A percentile compares a stretch with the other conserved stretches of the same genome.
phyloP scores from a whole-genome alignment of 352 stramenopile species.

The Pelagophyceae sp. region DNA sequence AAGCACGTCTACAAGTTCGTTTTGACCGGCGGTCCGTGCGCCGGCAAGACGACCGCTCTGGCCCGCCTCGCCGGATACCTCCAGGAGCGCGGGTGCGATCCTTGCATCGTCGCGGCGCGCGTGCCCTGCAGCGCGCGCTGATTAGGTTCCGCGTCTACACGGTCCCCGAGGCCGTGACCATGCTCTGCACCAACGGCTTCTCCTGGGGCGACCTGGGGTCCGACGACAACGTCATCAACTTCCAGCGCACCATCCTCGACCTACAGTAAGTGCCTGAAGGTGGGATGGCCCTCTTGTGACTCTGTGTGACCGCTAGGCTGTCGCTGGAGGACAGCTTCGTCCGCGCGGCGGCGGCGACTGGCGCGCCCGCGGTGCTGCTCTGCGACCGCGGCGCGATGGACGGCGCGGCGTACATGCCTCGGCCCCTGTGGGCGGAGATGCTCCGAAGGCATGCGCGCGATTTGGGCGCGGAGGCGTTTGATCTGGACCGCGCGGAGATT shows the following conservation, averaged over 20 bases:
- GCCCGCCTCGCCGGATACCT: slow-evolving; percentile 64
- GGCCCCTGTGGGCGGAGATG: slow-evolving; percentile 73
- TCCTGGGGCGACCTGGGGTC: slow-evolving; percentile 61
- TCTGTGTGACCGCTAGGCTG: too few relatives aligned
- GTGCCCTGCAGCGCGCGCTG: too few relatives aligned
- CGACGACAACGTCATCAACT: neutral
- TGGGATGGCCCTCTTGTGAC: too few relatives aligned
- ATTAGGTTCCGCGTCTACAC: slow-evolving; percentile 87
- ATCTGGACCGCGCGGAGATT: slow-evolving; percentile 24
- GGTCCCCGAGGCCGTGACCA: slow-evolving; percentile 85
- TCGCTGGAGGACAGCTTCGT: slow-evolving; percentile 57
- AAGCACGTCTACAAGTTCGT: slow-evolving; percentile 80
- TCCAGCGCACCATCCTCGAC: neutral
- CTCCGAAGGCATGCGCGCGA: neutral
- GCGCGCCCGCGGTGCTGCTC: slow-evolving; percentile 69
- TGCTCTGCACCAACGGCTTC: slow-evolving; percentile 82
- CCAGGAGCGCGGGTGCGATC: slow-evolving; percentile 74
- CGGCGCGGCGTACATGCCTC: slow-evolving; percentile 80
- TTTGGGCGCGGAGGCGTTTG: neutral
- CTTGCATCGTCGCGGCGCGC: too few relatives aligned
- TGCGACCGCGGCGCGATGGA: slow-evolving; percentile 92
- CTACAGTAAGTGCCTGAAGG: too few relatives aligned
- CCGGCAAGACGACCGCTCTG: slow-evolving; percentile 86
- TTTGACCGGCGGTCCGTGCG: slow-evolving; percentile 83
- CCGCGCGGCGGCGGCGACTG: slow-evolving; percentile 44